Evolutionary conservation across 2,329 filamentous ascomycete genomes (phyloP).

Genomic region (Aspergillus pseudoglaucus): DNA sequence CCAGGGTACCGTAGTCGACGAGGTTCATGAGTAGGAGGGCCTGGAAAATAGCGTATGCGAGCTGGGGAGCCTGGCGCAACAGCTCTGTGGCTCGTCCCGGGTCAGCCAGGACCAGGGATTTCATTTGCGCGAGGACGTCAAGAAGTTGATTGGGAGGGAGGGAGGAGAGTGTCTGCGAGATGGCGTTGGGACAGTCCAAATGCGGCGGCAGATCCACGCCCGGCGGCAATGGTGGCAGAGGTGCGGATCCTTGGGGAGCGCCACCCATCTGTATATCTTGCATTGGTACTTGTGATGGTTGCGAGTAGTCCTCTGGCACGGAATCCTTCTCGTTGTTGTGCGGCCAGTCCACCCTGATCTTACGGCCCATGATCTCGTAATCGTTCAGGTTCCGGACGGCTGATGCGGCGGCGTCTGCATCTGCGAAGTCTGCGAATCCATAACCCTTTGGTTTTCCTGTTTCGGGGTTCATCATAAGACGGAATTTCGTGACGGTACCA

Average conservation of each 20-base stretch:
- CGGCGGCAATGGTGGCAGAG: conserved; percentile 72
- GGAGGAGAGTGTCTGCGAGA: conserved; percentile 81
- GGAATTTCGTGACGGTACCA: conserved; percentile 84
- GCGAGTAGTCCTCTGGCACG: conserved; percentile 45
- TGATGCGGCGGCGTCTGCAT: conserved; percentile 84
- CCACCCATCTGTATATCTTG: conserved; percentile 32
- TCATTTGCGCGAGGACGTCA: conserved; percentile 92
- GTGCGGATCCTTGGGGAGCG: conserved; percentile 42
- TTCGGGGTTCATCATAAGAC: conserved; percentile 90
- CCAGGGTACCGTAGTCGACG: conserved; percentile 76
- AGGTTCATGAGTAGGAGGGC: conserved; percentile 87
- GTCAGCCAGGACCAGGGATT: conserved; percentile 74
- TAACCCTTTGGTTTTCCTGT: conserved; percentile 94
- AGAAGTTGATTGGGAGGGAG: conserved; percentile 83
- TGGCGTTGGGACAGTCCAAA: conserved; percentile 79
- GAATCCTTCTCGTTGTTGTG: conserved; percentile 79
- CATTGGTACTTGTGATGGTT: conserved; percentile 29
- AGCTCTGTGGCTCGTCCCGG: conserved; percentile 79
- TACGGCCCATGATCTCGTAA: conserved; percentile 89
- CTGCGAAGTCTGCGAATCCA: conserved; percentile 92
- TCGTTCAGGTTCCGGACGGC: conserved; percentile 95
- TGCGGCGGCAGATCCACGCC: conserved; percentile 79
- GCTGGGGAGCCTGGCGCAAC: conserved; percentile 80
- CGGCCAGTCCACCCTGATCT: conserved; percentile 90
- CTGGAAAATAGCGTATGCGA: conserved; percentile 93